phyloP scores from a whole-genome alignment of 1,139 yeast species.

The Yamadazyma spencermartinsiae region DNA sequence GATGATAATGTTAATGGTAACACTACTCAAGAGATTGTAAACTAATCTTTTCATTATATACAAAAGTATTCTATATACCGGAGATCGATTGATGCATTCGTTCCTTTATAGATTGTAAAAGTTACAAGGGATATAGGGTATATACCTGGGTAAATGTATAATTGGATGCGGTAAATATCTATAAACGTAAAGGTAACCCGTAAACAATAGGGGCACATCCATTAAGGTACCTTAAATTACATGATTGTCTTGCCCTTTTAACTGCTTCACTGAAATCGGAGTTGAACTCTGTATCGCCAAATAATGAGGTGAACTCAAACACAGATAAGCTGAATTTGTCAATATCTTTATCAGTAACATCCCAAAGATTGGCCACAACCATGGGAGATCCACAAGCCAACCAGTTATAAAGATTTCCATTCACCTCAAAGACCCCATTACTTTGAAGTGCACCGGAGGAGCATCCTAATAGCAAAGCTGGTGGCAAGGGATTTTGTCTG shows the following conservation, averaged over 20 bases:
- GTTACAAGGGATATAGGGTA: not conserved
- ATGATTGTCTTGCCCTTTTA: conserved; percentile 55
- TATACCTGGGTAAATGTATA: not conserved
- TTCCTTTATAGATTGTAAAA: not conserved
- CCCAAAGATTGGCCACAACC: conserved; percentile 90
- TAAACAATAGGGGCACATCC: conserved; percentile 36
- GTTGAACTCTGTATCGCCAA: conserved; percentile 13
- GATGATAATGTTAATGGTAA: conserved; percentile 2
- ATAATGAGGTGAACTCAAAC: conserved; percentile 63
- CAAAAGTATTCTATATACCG: not conserved
- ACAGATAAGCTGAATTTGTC: conserved; percentile 69
- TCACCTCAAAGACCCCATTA: conserved; percentile 66
- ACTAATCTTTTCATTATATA: not conserved
- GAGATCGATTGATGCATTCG: not conserved
- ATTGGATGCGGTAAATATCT: conserved; percentile 1
- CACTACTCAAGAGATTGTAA: conserved; percentile 2
- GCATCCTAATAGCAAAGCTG: conserved; percentile 84
- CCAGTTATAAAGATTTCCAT: conserved; percentile 78
- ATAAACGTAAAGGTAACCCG: conserved; percentile 24
- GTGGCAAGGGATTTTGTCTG: conserved; percentile 46
- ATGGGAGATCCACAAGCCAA: conserved; percentile 78
- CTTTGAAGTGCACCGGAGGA: conserved; percentile 73
- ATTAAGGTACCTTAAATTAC: conserved; percentile 50
- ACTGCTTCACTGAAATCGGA: conserved; percentile 17
- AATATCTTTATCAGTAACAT: conserved; percentile 93